Conservation (phyloP, 2,329 filamentous ascomycete genomes). For the Penicillium digitatum region DNA sequence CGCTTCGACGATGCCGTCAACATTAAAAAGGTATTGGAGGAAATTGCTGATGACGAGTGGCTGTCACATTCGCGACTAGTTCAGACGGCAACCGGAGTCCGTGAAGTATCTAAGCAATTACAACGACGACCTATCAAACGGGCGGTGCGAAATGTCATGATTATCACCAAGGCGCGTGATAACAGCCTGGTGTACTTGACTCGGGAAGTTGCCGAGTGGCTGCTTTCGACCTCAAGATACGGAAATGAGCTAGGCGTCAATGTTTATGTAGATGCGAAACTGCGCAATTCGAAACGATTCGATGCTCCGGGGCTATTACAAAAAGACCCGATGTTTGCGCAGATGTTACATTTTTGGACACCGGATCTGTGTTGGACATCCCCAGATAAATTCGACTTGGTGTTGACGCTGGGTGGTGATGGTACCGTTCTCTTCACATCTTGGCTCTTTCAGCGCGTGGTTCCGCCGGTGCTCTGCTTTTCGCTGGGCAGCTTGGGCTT, state of each 20-base stretch:
- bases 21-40: slow-evolving; percentile 88
- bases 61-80: slow-evolving; percentile 92
- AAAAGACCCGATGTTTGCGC: slow-evolving; percentile 69
- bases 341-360: slow-evolving; percentile 93
- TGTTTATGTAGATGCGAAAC: slow-evolving; percentile 96
- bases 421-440: slow-evolving; percentile 96
- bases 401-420: slow-evolving; percentile 88
- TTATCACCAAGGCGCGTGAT: slow-evolving; percentile 95
- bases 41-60: slow-evolving; percentile 81
- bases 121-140: slow-evolving; percentile 88
- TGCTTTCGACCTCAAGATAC: slow-evolving; percentile 84
- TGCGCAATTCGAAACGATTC: slow-evolving; percentile 84
- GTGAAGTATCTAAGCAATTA: slow-evolving; percentile 92
- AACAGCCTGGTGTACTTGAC: slow-evolving; percentile 89
- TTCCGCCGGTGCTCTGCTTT: slow-evolving; percentile 90
- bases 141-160: slow-evolving; percentile 92
- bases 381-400: slow-evolving; percentile 92
- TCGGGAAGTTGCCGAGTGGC: slow-evolving; percentile 79
- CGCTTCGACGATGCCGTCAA: slow-evolving; percentile 95
- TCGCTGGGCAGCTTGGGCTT: slow-evolving; percentile 90
- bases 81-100: slow-evolving; percentile 89
- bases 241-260: slow-evolving; percentile 86
- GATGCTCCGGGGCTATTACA: slow-evolving; percentile 68
- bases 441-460: slow-evolving; percentile 94
- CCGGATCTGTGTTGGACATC: slow-evolving; percentile 91